These are phyloP conservation scores for Rhododendron simsii DNA, from an alignment of 148 eudicot genomes.

Conservation along the genomic window DNA sequence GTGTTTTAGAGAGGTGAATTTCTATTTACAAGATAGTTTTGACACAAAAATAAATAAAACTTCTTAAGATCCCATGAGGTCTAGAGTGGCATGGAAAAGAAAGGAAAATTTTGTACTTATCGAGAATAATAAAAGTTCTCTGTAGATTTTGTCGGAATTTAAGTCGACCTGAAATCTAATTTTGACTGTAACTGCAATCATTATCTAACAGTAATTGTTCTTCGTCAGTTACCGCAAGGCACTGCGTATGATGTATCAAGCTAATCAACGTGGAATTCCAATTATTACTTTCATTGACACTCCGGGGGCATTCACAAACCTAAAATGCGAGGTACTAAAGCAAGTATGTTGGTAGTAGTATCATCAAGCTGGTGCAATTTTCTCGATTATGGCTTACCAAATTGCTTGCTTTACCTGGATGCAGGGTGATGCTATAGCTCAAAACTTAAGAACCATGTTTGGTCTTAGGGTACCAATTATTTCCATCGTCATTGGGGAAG, in stretches of 20 bases:
- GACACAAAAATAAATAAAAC: not conserved
- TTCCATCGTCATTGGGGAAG: slow-evolving; percentile 89
- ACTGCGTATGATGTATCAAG: slow-evolving; percentile 81
- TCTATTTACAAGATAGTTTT: no score
- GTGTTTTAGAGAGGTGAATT: slow-evolving; percentile 17
- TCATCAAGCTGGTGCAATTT: not conserved
- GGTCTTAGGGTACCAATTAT: slow-evolving; percentile 78
- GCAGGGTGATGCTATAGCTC: slow-evolving; percentile 92
- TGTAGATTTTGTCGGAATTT: not conserved
- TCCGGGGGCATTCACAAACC: slow-evolving; percentile 86
- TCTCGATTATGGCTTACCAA: not conserved
- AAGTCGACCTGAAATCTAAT: not conserved
- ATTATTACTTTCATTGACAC: slow-evolving; percentile 80
- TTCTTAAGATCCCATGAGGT: not conserved
- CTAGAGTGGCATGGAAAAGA: not conserved
- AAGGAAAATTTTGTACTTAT: not conserved
- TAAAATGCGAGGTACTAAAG: slow-evolving; percentile 80
- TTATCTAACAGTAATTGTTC: slow-evolving; percentile 11
- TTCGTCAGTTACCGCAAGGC: slow-evolving; percentile 70
- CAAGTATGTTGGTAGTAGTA: slow-evolving; percentile 49
- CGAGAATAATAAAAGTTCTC: not conserved
- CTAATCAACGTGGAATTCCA: slow-evolving; percentile 86
- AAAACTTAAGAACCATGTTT: slow-evolving; percentile 81
- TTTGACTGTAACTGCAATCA: not conserved
- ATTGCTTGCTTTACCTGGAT: slow-evolving; percentile 9